Base-by-base conservation (phyloP, 768 basidiomycete genomes). In the Lactifluus pinguis region DNA sequence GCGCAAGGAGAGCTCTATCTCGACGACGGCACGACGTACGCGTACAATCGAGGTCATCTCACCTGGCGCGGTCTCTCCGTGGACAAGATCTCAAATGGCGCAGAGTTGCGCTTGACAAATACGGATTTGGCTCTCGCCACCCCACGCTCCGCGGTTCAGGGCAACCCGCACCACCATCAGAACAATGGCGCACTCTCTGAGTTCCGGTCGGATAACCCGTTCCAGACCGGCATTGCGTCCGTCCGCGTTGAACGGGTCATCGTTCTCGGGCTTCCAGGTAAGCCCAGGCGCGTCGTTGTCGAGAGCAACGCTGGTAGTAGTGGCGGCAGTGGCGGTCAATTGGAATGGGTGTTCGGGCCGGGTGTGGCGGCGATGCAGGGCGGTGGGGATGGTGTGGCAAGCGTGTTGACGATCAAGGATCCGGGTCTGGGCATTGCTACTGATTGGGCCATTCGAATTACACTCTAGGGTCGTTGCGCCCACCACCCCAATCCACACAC, bases 1-100 rank as follows among this genome's bases (percentile, higher is more conserved):
- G 95, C 95, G 0, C 70, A 69, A 2, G 97, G 97, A 41, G 90
- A 95, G 68, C 78, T 99, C 41, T 99, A 98, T 73, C 81, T 95
- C 58, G 97, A 99, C 70, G 97, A 98, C 66, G 97, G 97, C 14
- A 87, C 87, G 54, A 82, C 87, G 0, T 98, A 84, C 72, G 75
- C 79, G 5, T 85, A 94, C 72, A 75, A 81, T 60, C 69, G 80
- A 6, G 97, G 97, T 34, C 78, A 92, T 60, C 83, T 90, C 70
- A 77, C 97, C 61, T 95, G 91, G 91, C 84, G 92, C 57, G 76
- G 79, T 61, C 91, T 95, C 68, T 68, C 68, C 29, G 85, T 91
- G 29, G 79, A 76, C 56, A 78, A 79, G 70, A 71, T 72, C 13
- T 76, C 73, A 69, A 75, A 73, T 69, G 72, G 69, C 49, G 73